These are phyloP conservation scores for Theobroma cacao DNA, from an alignment of 345 rosid genomes.

Conservation along the genomic window DNA sequence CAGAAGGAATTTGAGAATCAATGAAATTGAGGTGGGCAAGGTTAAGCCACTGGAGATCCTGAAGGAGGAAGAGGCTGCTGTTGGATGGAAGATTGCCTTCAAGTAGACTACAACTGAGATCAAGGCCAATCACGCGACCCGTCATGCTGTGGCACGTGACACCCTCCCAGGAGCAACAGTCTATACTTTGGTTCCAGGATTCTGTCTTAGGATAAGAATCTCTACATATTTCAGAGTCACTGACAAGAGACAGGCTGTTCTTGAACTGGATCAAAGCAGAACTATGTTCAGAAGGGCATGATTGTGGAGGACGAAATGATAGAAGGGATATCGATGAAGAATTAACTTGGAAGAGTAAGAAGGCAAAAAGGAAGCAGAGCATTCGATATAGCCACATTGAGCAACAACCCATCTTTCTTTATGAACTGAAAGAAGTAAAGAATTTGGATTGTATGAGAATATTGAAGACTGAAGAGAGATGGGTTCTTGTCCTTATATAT, in stretches of 20 bases:
- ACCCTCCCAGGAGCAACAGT: neutral
- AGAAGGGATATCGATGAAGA: neutral
- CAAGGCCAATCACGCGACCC: neutral
- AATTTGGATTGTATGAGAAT: too few relatives aligned
- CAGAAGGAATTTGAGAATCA: neutral
- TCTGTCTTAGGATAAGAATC: neutral
- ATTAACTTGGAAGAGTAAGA: neutral
- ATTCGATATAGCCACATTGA: neutral
- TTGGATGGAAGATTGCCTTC: neutral
- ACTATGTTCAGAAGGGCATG: neutral
- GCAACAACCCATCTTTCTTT: neutral
- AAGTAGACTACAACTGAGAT: conserved; percentile 13
- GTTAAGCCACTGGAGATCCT: conserved; percentile 20
- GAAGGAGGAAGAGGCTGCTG: conserved; percentile 22
- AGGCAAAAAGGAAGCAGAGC: neutral
- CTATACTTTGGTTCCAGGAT: neutral
- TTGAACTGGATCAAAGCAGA: neutral
- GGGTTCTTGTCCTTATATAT: neutral
- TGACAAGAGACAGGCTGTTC: neutral
- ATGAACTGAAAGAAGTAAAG: neutral
- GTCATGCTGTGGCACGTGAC: neutral
- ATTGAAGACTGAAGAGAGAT: too few relatives aligned
- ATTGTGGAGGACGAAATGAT: neutral
- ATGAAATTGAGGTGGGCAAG: neutral
- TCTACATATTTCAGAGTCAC: neutral